Evolutionary conservation across 108 stramenopile species (phyloP).

Genomic region (Pseudonitzschia pungens): DNA sequence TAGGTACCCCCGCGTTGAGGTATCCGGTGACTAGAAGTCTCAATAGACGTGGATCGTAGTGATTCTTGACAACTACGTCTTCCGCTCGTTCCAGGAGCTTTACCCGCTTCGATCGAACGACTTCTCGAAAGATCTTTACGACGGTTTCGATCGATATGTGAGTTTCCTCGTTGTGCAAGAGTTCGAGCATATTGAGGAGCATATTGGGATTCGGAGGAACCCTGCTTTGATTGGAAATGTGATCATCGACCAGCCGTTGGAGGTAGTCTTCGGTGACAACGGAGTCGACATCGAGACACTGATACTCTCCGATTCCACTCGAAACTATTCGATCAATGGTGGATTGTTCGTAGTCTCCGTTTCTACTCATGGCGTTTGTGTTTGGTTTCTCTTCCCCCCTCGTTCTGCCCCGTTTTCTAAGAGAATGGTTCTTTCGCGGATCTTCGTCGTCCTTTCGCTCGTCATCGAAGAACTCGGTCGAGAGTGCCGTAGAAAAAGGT

Average conservation of each 20-base stretch:
- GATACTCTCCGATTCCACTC: background rate
- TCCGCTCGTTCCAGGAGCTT: slow-evolving; percentile 20
- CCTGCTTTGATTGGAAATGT: background rate
- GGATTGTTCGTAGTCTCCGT: background rate
- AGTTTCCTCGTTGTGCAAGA: slow-evolving; percentile 10
- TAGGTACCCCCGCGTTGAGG: slow-evolving; percentile 9
- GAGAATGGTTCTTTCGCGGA: background rate
- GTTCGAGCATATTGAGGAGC: slow-evolving; percentile 13
- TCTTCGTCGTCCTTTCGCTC: background rate
- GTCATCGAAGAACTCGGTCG: background rate
- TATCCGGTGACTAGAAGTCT: slow-evolving; percentile 13
- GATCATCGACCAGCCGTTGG: slow-evolving; percentile 10
- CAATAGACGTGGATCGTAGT: slow-evolving; percentile 11
- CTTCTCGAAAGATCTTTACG: slow-evolving; percentile 3
- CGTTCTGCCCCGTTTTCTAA: background rate
- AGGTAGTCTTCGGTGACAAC: slow-evolving; percentile 8
- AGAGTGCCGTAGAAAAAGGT: slow-evolving; percentile 6
- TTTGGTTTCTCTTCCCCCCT: background rate
- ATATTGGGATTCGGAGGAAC: slow-evolving; percentile 13
- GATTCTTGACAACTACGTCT: slow-evolving; percentile 15
- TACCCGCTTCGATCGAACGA: slow-evolving; percentile 11
- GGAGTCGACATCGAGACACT: slow-evolving; percentile 11
- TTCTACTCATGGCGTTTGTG: background rate
- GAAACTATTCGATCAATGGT: slow-evolving; percentile 12
- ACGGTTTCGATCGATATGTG: slow-evolving; percentile 6